Evolutionary conservation across 2,329 filamentous ascomycete genomes (phyloP).

Genomic region (Piedraia hortae): DNA sequence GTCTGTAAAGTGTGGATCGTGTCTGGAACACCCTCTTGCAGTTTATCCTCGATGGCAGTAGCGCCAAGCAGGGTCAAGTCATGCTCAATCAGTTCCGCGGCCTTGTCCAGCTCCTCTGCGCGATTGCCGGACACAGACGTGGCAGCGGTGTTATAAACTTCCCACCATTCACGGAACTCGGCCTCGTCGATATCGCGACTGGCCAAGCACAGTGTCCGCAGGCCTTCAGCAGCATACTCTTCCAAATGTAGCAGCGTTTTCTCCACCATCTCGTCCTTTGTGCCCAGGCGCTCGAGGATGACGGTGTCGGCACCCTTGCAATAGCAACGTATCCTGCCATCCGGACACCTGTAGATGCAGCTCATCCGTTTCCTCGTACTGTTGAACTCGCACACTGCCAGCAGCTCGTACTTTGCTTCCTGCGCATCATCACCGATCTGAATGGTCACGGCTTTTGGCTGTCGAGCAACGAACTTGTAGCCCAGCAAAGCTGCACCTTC

Average conservation of each 20-base stretch:
- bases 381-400: conserved; percentile 98
- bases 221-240: conserved; percentile 87
- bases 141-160: conserved; percentile 61
- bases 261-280: conserved; percentile 59
- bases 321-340: conserved; percentile 81
- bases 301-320: conserved; percentile 95
- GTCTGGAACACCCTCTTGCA: conserved; percentile 92
- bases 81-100: conserved; percentile 79
- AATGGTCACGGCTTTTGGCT: conserved; percentile 68
- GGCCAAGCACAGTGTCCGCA: conserved; percentile 79
- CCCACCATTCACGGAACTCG: conserved; percentile 68
- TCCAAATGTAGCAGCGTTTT: conserved; percentile 84
- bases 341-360: conserved; percentile 82
- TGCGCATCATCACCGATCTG: conserved; percentile 33
- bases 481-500: conserved; percentile 66
- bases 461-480: conserved; percentile 73
- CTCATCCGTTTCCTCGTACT: conserved; percentile 96
- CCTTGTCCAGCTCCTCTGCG: conserved; percentile 87
- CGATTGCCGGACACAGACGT: conserved; percentile 83
- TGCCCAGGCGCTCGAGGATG: conserved; percentile 67
- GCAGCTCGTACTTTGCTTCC: conserved; percentile 58
- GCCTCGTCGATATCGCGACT: conserved; percentile 79
- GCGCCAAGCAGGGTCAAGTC: conserved; percentile 78
- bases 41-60: conserved; percentile 85
- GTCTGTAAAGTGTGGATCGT: conserved; percentile 93